Percentiles rank a stretch among this genome's conserved stretches.
phyloP scores from a whole-genome alignment of 2,329 filamentous ascomycete species.

The Ascochyta lentis region DNA sequence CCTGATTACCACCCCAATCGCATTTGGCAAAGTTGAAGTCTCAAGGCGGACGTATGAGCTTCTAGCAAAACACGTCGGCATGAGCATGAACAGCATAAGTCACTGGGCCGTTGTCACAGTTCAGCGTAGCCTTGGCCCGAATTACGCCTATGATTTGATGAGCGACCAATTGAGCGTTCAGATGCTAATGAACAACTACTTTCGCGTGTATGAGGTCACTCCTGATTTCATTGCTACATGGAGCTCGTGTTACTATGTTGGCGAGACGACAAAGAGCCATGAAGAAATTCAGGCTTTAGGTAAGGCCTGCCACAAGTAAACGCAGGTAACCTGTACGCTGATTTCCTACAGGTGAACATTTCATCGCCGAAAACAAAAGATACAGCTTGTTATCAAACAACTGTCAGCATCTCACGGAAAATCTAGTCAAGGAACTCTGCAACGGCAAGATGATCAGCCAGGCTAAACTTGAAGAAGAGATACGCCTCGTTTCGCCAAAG shows the following conservation, averaged over 20 bases:
- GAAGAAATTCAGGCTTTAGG: slow-evolving; percentile 14
- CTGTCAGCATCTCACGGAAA: slow-evolving; percentile 18
- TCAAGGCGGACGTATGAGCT: slow-evolving; percentile 15
- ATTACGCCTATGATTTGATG: slow-evolving; percentile 18
- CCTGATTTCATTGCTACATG: slow-evolving; percentile 11
- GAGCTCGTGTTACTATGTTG: slow-evolving; percentile 21
- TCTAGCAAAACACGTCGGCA: slow-evolving; percentile 17
- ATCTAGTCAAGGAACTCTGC: slow-evolving; percentile 12
- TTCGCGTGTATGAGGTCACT: slow-evolving; percentile 16
- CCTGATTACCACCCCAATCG: slow-evolving; percentile 17
- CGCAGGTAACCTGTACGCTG: neutral
- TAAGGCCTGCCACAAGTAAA: neutral
- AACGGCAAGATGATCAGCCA: slow-evolving; percentile 20
- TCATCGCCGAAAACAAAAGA: slow-evolving; percentile 16
- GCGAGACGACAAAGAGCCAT: slow-evolving; percentile 16
- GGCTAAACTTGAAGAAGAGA: slow-evolving; percentile 18
- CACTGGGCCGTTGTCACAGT: slow-evolving; percentile 18
- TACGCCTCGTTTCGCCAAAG: slow-evolving; percentile 17
- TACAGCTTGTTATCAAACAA: slow-evolving; percentile 18
- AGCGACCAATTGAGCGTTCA: slow-evolving; percentile 16
- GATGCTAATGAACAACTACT: slow-evolving; percentile 21
- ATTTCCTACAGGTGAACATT: slow-evolving; percentile 7
- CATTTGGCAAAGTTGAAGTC: slow-evolving; percentile 15
- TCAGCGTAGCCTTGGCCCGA: slow-evolving; percentile 12
- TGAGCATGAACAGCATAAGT: slow-evolving; percentile 19